Base-by-base conservation (phyloP, 2,329 filamentous ascomycete species). In the Penicillium sp. region DNA sequence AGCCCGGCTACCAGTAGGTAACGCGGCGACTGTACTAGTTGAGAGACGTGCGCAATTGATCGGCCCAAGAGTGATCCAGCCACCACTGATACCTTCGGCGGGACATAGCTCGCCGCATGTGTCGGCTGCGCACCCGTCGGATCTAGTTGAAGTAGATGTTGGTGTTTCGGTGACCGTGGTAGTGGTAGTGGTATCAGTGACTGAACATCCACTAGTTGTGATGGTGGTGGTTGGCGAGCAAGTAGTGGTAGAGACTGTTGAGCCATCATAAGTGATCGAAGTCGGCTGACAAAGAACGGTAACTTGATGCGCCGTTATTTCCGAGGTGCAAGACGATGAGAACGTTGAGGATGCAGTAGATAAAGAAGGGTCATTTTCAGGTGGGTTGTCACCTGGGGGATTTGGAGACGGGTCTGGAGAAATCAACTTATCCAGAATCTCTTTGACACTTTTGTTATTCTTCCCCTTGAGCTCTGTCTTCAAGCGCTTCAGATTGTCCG, bases 121-220 rank as follows among this genome's bases (percentile, higher is more conserved):
- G 6, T 21, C 50, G 6, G n/a, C 29, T 1, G 11, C 19, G 29
- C 57, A 60, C 9, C 49, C 26, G 30, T 38, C 5, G n/a, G 17
- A 7, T 17, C 31, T 8, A 30, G 17, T 48, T n/a, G 54, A 26
- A 50, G 31, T 58, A 13, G 45, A 23, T 13, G 55, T 38, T n/a
- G 29, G 23, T 5, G 51, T 60, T 29, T 9, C 35, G 13, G 50
- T 52, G 38, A 61, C 26, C 2, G 59, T 62, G 3, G 60, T 62
- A 2, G 60, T 62, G 13, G 49, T 50, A 8, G n/a, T n/a, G n/a
- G n/a, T n/a, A n/a, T 23, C 60, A 7, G 60, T 58, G n/a, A 62
- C 55, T 2, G 49, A 58, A 49, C 60, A 62, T 3, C 60, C 60
- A 3, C 44, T 62, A 15, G 55, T 46, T 3, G 60, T 62, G 38